Base-by-base conservation (phyloP, 495 filamentous ascomycete species). In the Annulohypoxylon maeteangense region DNA sequence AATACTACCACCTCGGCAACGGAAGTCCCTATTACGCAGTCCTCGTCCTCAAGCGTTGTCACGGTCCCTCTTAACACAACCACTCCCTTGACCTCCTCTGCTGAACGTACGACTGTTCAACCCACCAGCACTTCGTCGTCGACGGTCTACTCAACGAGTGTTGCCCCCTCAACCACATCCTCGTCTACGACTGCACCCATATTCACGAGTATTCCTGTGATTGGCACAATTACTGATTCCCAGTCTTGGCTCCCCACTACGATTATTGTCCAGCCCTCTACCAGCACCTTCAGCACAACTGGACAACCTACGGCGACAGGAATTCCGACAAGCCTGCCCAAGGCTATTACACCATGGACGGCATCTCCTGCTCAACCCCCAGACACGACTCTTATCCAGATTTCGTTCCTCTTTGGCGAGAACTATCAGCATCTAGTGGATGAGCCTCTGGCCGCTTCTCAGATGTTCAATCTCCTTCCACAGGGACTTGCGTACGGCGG, bases 381-480 rank as follows among this genome's bases (percentile, higher is more conserved):
- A 1, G 91, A 91, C 71, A 87, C 86, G 1, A 78, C 65, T 18
- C 76, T 93, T 69, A 89, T 97, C 67, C 93, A 97, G 74, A 84
- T 99, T 63, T 96, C 93, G 11, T 97, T 98, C 85, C 81, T 87
- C 25, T 89, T 89, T 72, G 82, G 85, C 4, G 87, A 96, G 66
- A 94, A 96, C 75, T 99, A 95, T 78, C 79, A 81, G 5, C 97
- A 95, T 75, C 92, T 99, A 29, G 91, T 90, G 22, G 81, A 79
- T 1, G 88, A 89, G 34, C 78, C 86, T 12, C 81, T 90, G 67
- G 90, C 93, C 22, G 90, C 92, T 8, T 88, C 88, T 23, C 96
- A 98, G 80, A 93, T 99, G 75, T 98, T 98, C 85, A 74, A 88
- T 32, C 92, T 88, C 65, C 84, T 97, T 8, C 94, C 93, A 0